Evolutionary conservation across 108 stramenopile genomes (phyloP), one percentile per base, ranked within the genome.

Genomic region (Schizochytrium sp.): DNA sequence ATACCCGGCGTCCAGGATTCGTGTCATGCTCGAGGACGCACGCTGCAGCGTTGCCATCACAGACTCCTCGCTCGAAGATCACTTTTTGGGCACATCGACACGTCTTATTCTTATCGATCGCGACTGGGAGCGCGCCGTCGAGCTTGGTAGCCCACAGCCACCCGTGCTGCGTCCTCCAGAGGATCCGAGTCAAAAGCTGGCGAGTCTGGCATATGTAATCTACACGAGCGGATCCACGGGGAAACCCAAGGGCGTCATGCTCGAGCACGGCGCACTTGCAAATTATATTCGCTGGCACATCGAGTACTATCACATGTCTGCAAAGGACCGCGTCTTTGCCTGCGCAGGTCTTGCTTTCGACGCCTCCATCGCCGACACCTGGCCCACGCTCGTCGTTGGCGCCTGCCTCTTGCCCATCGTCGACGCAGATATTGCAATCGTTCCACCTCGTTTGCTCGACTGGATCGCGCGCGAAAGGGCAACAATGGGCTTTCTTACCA

Each of bases 231-330:
- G 76, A 12, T 83, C 76, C 76, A 83, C 76, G 6, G 76, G 76
- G 28, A 83, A 83, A 83, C 76, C 76, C 76, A 83, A 83, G 23
- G 76, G 76, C 28, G 76, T 83, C n/a, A 83, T 83, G 76, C 51
- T 83, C n/a, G 76, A 83, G 18, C 76, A 83, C 28, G 48, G 18
- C 19, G n/a, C 48, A 1, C 45, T 83, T 34, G 23, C 51, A 47
- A 83, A 83, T 23, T 83, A 83, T 53, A 83, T 83, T 12, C 76
- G 51, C 28, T 83, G 76, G 76, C 76, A 83, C 23, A 83, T 83
- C 51, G 23, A 34, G 0, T 34, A 34, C 76, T 83, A 83, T 23
- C 19, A 53, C 12, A 83, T 83, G 76, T 21, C 76, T 23, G 45
- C 45, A 6, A 45, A 83, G 19, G 76, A 83, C 51, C 76, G 76